These are phyloP conservation scores for Furcasterigmium furcatum DNA, from an alignment of 2,329 filamentous ascomycete genomes.

Conservation along the genomic window DNA sequence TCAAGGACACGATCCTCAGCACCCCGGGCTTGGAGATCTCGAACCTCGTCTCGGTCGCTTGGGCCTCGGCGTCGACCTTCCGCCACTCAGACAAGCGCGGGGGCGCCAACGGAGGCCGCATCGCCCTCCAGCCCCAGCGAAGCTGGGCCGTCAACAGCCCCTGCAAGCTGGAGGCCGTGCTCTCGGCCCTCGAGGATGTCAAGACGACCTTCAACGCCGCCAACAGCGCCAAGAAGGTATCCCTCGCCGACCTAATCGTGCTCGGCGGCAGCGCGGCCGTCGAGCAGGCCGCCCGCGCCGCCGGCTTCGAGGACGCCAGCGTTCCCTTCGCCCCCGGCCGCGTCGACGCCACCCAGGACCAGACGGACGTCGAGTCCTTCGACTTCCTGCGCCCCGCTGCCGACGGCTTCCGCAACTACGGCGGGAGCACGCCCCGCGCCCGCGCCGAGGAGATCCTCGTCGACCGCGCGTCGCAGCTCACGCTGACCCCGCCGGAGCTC, in stretches of 20 bases:
- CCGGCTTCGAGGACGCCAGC: constrained; percentile 37
- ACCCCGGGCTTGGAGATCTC: constrained; percentile 51
- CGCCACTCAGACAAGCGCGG: constrained; percentile 77
- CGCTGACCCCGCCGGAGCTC: constrained; percentile 67
- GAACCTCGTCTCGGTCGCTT: constrained; percentile 63
- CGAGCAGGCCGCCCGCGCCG: constrained; percentile 62
- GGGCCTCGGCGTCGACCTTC: constrained; percentile 70
- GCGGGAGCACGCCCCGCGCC: constrained; percentile 56
- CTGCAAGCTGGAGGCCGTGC: constrained; percentile 57
- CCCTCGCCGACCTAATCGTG: constrained; percentile 75
- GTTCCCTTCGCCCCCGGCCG: constrained; percentile 75
- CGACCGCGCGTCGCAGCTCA: constrained; percentile 69
- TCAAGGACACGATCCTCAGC: constrained; percentile 67
- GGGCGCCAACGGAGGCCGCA: constrained; percentile 76
- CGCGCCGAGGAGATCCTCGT: constrained; percentile 67
- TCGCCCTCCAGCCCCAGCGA: constrained; percentile 69
- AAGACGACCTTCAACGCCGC: constrained; percentile 62
- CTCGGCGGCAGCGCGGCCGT: constrained; percentile 68
- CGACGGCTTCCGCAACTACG: constrained; percentile 83
- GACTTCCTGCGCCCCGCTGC: constrained; percentile 62
- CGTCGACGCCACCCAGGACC: constrained; percentile 65
- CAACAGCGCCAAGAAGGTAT: constrained; percentile 62
- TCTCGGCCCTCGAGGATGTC: constrained; percentile 58
- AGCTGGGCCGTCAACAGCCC: constrained; percentile 76
- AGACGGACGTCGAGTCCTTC: constrained; percentile 68